These are phyloP conservation scores for Mortierella antarctica DNA, from an alignment of 192 early-diverging fungal species.

Conservation along the genomic window DNA sequence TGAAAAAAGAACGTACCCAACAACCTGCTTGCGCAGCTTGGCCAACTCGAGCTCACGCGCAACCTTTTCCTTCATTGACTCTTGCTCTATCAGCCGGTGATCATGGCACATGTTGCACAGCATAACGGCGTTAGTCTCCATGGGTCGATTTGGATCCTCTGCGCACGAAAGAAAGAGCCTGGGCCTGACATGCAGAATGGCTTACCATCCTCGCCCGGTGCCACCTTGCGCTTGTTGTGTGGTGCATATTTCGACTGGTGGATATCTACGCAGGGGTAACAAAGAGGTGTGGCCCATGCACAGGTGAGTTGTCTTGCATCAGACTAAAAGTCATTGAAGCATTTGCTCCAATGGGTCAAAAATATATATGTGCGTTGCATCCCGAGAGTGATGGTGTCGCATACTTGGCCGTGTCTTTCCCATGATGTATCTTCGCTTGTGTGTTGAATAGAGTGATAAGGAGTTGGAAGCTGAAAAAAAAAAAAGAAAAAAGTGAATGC, in stretches of 20 bases:
- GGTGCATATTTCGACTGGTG: conserved; percentile 47
- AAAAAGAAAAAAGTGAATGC: conserved; percentile 23
- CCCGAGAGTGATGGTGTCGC: background rate
- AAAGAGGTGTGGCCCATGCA: too few species aligned
- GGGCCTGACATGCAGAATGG: background rate
- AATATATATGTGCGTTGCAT: too few species aligned
- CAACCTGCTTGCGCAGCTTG: conserved; percentile 46
- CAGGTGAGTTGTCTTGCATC: too few species aligned
- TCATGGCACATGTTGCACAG: background rate
- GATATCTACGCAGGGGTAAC: conserved; percentile 18
- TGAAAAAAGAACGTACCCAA: conserved; percentile 28
- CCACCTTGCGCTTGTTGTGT: conserved; percentile 44
- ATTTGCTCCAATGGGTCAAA: too few species aligned
- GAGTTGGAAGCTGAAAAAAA: background rate
- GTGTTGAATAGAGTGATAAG: background rate
- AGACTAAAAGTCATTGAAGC: too few species aligned
- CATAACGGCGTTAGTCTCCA: background rate
- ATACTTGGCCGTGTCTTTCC: conserved; percentile 49
- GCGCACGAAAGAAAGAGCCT: background rate
- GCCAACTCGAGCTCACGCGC: conserved; percentile 34
- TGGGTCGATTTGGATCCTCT: background rate
- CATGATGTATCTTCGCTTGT: conserved; percentile 17
- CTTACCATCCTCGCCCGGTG: conserved; percentile 29
- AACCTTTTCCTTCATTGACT: conserved; percentile 53
- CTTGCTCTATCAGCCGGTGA: conserved; percentile 7